Conservation (phyloP, 2,329 filamentous ascomycete species). For the Pezicula carpinea region DNA sequence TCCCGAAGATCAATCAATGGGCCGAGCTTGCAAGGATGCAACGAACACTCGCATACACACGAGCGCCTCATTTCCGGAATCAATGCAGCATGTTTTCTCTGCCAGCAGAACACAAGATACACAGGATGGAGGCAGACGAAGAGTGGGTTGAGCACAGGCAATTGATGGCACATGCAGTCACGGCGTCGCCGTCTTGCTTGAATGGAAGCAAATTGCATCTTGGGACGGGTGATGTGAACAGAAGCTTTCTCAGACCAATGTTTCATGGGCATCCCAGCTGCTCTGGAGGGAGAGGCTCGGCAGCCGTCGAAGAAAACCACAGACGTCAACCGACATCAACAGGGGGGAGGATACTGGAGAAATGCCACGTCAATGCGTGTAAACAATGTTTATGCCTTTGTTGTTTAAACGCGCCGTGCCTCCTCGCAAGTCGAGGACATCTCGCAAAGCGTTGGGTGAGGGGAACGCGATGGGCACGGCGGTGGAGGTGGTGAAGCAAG, state of each 20-base stretch:
- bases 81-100: constrained; percentile 19
- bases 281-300: background rate
- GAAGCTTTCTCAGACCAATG: background rate
- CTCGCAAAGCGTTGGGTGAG: background rate
- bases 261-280: background rate
- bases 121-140: background rate
- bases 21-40: constrained; percentile 1
- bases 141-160: no score
- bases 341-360: constrained; percentile 5
- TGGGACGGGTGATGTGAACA: background rate
- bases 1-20: constrained; percentile 9
- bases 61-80: constrained; percentile 35
- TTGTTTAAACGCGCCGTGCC: constrained; percentile 7
- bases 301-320: no score
- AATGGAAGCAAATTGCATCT: constrained; percentile 2
- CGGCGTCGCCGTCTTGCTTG: background rate
- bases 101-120: background rate
- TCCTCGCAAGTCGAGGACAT: background rate
- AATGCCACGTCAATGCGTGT: constrained; percentile 22
- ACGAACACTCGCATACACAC: constrained; percentile 14
- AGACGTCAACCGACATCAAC: background rate
- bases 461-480: constrained; percentile 2
- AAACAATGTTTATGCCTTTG: constrained; percentile 24
- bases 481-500: background rate
- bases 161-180: no score